These are phyloP conservation scores for Aspergillus nidulans DNA, from an alignment of 495 filamentous ascomycete genomes.

Conservation along the genomic window DNA sequence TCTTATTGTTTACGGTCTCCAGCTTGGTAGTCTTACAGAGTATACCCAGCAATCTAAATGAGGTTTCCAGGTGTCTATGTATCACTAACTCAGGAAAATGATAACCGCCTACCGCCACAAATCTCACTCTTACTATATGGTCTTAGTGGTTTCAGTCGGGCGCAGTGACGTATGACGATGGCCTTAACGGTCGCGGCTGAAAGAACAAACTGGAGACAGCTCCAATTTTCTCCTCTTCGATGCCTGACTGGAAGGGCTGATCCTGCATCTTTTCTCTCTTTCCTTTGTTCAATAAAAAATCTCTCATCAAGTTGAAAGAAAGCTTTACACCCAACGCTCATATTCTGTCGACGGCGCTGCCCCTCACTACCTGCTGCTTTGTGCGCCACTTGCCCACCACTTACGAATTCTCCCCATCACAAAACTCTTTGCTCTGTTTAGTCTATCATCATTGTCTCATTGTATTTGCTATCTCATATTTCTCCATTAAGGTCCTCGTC, in stretches of 20 bases:
- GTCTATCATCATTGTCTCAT: slow-evolving; percentile 1
- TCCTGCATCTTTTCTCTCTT: slow-evolving; percentile 4
- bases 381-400: background rate
- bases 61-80: background rate
- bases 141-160: slow-evolving; percentile 3
- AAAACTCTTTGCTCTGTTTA: slow-evolving; percentile 4
- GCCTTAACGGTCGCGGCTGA: slow-evolving; percentile 10
- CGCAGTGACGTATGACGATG: slow-evolving; percentile 7
- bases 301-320: background rate
- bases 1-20: background rate
- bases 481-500: background rate
- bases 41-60: no score
- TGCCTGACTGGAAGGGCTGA: slow-evolving; percentile 7
- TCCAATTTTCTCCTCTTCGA: slow-evolving; percentile 3
- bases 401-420: background rate
- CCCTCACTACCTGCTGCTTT: slow-evolving; percentile 8
- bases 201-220: slow-evolving; percentile 9
- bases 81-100: background rate
- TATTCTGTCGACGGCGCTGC: background rate
- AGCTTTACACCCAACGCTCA: background rate
- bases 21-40: background rate
- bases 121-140: background rate
- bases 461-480: background rate
- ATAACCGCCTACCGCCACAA: background rate
- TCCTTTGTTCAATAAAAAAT: background rate